Conservation (phyloP, 2,329 filamentous ascomycete genomes). For the Aaosphaeria arxii region DNA sequence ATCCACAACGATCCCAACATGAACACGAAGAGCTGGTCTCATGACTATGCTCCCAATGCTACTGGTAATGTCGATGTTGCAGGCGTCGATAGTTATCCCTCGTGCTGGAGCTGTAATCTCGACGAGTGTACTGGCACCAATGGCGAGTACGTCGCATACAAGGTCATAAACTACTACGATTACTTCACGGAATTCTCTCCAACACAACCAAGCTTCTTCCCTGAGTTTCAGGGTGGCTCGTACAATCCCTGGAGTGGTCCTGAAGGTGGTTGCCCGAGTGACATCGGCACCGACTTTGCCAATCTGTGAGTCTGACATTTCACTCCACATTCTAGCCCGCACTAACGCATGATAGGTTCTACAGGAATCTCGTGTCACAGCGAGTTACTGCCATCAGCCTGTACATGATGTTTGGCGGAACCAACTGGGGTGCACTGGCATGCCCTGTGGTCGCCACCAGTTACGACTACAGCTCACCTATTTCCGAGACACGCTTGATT, state of each 20-base stretch:
- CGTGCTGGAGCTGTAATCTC: constrained; percentile 63
- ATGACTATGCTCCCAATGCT: constrained; percentile 54
- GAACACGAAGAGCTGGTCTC: constrained; percentile 57
- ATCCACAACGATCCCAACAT: constrained; percentile 61
- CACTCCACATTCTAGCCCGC: background rate
- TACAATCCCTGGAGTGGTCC: constrained; percentile 64
- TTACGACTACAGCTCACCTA: constrained; percentile 63
- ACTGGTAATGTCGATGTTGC: constrained; percentile 55
- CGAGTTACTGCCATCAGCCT: constrained; percentile 58
- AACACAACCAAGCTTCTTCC: constrained; percentile 54
- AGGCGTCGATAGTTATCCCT: constrained; percentile 52
- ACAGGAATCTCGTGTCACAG: constrained; percentile 60
- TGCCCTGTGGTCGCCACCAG: constrained; percentile 58
- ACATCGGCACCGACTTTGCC: constrained; percentile 58
- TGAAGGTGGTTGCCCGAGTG: constrained; percentile 52
- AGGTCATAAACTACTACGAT: constrained; percentile 47
- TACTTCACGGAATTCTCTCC: constrained; percentile 43
- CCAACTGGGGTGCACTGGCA: constrained; percentile 60
- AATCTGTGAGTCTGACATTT: constrained; percentile 42
- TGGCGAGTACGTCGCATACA: constrained; percentile 57
- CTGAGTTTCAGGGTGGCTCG: constrained; percentile 59
- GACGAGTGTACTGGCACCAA: constrained; percentile 60
- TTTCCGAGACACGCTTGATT: constrained; percentile 57
- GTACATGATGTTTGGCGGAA: constrained; percentile 66
- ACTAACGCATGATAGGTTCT: constrained; percentile 42